phyloP scores from a whole-genome alignment of 768 basidiomycete species.

The Auricularia cornea region DNA sequence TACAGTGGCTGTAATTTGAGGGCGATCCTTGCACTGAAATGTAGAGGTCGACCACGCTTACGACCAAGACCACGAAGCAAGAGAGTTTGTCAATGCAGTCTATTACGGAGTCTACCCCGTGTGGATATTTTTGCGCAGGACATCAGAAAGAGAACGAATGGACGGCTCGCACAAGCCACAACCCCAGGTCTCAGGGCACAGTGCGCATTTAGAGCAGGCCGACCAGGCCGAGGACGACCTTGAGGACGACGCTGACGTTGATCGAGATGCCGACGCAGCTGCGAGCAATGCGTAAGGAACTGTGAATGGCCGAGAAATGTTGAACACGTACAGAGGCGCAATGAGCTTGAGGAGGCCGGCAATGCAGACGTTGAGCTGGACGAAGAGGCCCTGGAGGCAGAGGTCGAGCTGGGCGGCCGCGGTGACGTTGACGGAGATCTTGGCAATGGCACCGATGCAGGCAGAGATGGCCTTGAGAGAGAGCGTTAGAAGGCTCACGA shows the following conservation, averaged over 20 bases:
- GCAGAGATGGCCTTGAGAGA: background rate
- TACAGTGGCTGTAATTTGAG: no score
- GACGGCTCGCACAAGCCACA: background rate
- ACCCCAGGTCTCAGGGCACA: no score
- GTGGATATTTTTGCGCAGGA: background rate
- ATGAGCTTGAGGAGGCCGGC: background rate
- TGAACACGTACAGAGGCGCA: background rate
- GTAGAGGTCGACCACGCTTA: no score
- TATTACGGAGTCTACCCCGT: background rate
- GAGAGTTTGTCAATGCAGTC: background rate
- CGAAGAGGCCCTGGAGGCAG: background rate
- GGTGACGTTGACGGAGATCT: background rate
- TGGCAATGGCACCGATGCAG: background rate
- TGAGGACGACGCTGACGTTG: background rate
- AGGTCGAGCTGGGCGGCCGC: background rate
- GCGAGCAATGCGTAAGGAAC: background rate
- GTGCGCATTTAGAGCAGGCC: background rate
- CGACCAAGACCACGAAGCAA: no score
- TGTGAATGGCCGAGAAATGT: background rate
- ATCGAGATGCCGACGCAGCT: background rate
- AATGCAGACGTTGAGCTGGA: background rate
- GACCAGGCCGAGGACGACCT: background rate
- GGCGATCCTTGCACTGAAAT: no score
- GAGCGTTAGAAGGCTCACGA: no score
- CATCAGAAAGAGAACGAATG: background rate